Evolutionary conservation across 2,329 filamentous ascomycete species (phyloP).

Genomic region (Aspergillus fructus): DNA sequence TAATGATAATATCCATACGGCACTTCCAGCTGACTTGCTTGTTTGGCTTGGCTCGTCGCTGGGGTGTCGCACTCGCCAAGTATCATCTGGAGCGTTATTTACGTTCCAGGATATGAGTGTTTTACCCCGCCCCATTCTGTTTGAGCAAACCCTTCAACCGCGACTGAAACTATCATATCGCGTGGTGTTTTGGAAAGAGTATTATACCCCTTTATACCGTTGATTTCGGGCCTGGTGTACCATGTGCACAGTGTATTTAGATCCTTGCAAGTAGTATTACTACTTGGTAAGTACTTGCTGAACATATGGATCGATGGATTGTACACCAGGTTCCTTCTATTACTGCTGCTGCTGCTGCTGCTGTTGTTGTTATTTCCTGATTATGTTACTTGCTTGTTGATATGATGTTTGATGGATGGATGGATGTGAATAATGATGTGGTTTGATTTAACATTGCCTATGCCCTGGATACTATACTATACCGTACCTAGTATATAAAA

Average conservation of each 20-base stretch:
- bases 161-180: not conserved
- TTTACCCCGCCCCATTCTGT: not conserved
- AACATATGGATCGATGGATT: not conserved
- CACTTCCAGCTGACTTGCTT: too few species aligned
- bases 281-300: too few species aligned
- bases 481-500: not conserved
- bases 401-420: not conserved
- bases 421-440: not conserved
- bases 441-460: not conserved
- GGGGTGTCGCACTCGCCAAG: not conserved
- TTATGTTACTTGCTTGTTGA: not conserved
- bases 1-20: not conserved
- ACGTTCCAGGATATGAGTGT: too few species aligned
- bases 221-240: constrained; percentile 15
- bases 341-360: not conserved
- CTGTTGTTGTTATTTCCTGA: not conserved
- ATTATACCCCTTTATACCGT: constrained; percentile 26
- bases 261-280: too few species aligned
- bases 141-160: not conserved
- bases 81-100: not conserved
- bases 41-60: not conserved
- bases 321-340: not conserved
- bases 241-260: too few species aligned
- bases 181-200: constrained; percentile 18
- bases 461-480: not conserved